A percentile compares a stretch with the other conserved stretches of the same genome.
Conservation (phyloP, 2,329 filamentous ascomycete genomes). For the Exserohilum rostratum region DNA sequence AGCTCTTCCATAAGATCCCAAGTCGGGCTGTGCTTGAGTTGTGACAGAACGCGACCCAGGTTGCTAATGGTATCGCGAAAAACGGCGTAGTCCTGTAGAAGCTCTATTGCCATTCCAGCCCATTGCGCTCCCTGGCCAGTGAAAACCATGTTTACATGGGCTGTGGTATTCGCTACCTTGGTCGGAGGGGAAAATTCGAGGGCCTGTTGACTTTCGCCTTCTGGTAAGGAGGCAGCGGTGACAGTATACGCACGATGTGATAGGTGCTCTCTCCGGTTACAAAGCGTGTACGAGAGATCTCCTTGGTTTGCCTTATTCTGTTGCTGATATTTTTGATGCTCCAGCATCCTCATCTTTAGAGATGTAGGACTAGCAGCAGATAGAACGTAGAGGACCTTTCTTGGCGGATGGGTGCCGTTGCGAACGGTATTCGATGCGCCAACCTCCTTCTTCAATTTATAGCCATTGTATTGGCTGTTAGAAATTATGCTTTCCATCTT, state of each 20-base stretch:
- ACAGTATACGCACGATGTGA: not conserved
- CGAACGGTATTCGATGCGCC: not conserved
- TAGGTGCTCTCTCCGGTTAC: not conserved
- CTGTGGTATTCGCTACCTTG: not conserved
- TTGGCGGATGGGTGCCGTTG: not conserved
- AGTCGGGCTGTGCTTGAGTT: not conserved
- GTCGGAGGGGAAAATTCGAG: not conserved
- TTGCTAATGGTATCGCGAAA: not conserved
- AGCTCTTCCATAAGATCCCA: not conserved
- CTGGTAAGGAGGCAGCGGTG: not conserved
- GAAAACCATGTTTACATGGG: constrained; percentile 30
- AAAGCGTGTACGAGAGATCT: constrained; percentile 2
- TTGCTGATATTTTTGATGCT: not conserved
- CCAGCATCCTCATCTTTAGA: not conserved
- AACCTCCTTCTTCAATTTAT: not conserved
- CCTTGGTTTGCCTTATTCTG: not conserved
- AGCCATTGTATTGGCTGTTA: not conserved
- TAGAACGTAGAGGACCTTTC: not conserved
- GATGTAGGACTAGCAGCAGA: not conserved
- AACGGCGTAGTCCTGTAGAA: constrained; percentile 7
- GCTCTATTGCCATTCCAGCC: constrained; percentile 27
- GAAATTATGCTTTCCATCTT: not conserved
- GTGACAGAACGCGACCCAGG: not conserved
- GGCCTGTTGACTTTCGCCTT: not conserved
- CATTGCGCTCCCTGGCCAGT: constrained; percentile 41